Base-by-base conservation (phyloP, 495 filamentous ascomycete species). In the Glonium stellatum region DNA sequence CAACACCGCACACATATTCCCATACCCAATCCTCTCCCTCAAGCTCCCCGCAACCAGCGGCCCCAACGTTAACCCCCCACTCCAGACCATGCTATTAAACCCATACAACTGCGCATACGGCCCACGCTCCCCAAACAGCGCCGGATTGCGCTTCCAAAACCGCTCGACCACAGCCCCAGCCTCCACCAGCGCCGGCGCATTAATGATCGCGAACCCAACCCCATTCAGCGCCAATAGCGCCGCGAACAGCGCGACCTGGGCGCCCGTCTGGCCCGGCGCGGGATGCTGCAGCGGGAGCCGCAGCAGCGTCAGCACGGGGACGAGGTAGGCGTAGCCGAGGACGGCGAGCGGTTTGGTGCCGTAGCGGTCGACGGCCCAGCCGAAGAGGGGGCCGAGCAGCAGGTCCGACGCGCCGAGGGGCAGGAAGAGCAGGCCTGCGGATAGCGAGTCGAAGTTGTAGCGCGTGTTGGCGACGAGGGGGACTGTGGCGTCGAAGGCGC, bases 41-140 rank as follows among this genome's bases (percentile, higher is more conserved):
- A 83, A 59, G 5, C 51, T 56, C 0, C 79, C 81, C 1, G 73
- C 72, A 4, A 79, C 49, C 21, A 82, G 35, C 15, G 81, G 81
- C 0, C 81, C 81, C 3, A 81, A 44, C 0, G 79, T 79, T 37
- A 84, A 65, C 18, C 81, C 81, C 1, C 65, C 58, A 58, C 74
- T 76, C 66, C 81, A 82, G 6, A 80, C 69, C 69, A 80, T 75
- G 12, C 74, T 76, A 56, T 81, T 80, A 51, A 81, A 65, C n/a
- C 79, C 80, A 65, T 81, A 83, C 0, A 84, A 69, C 62, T 83
- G 79, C 23, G 79, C 81, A 62, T 82, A 83, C 10, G 81, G 81
- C 1, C 79, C 80, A 21, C 76, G 69, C 1, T 67, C 67, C 11
- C 75, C 75, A 50, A 78, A 79, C 35, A 74, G 71, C 0, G 70